Evolutionary conservation across 2,329 filamentous ascomycete species (phyloP), one percentile per base, ranked within the genome.

Genomic region (Alternaria brassicicola): DNA sequence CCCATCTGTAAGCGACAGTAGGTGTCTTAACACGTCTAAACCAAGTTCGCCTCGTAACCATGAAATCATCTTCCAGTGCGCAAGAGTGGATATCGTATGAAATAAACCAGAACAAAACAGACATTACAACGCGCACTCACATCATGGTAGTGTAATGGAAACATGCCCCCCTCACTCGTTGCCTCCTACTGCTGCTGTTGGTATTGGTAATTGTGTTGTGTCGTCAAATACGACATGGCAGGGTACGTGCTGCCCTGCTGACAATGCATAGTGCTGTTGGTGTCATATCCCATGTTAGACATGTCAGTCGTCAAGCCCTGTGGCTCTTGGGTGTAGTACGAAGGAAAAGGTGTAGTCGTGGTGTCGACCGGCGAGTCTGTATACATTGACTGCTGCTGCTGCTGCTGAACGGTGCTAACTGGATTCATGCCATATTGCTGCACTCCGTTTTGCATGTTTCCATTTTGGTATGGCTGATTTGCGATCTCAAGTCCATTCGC

Each of bases 321-420:
- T 30, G 70, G 66, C 46, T 77, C 72, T 52, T 71, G 69, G 2
- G 69, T 64, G 30, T 72, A 76, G 54, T 77, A 76, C 28, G 66
- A 72, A 25, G 69, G 72, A 26, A 72, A 71, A 17, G 55, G 55
- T 35, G 63, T 75, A 7, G 64, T 61, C 2, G 69, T 72, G 13
- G 72, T 68, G 30, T 78, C 75, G 6, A 77, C 66, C 1, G 76
- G 76, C n/a, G 76, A 78, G 28, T 75, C 68, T 13, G 72, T 74
- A 47, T 75, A 78, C 26, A 75, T 60, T 2, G 67, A 47, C 42
- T 73, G 69, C 36, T 70, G 69, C 43, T 73, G 70, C 38, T 70
- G 69, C 31, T 67, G 69, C 50, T 70, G 69, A 49, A 75, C 59
- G 6, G 68, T 65, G 21, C 73, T 72, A 6, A 72, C 62, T 9